Evolutionary conservation across 78 protist genomes (phyloP).

Genomic region (Anaeramoeba ignava): DNA sequence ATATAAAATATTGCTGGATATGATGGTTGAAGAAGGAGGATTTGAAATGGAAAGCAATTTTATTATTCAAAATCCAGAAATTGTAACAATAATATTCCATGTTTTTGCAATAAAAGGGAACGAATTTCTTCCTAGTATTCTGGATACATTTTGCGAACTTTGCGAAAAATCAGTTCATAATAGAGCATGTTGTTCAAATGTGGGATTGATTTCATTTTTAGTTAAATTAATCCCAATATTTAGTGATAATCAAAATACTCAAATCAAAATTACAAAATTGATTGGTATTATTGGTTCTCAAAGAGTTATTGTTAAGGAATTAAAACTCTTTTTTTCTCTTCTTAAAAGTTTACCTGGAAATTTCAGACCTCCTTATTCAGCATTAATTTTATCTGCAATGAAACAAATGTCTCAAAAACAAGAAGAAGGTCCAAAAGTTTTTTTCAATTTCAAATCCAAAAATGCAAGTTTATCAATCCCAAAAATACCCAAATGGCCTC

Average conservation of each 20-base stretch:
- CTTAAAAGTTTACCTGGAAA: background rate
- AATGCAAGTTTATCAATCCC: background rate
- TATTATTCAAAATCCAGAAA: no score
- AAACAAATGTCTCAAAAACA: background rate
- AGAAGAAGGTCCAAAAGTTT: background rate
- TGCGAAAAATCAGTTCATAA: background rate
- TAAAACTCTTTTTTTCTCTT: background rate
- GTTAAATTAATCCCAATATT: background rate
- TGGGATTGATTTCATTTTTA: background rate
- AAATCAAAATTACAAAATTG: background rate
- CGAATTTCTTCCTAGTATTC: no score
- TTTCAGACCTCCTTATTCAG: background rate
- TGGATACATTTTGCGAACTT: no score
- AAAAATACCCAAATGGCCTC: background rate
- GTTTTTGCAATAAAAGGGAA: no score
- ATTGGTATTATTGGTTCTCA: background rate
- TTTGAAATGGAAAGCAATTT: no score
- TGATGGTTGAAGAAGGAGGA: no score
- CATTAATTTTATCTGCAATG: background rate
- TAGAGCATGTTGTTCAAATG: background rate
- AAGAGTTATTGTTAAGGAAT: background rate
- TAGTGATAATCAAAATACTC: background rate
- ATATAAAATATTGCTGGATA: no score
- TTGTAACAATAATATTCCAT: no score
- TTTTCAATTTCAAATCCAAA: background rate